Conservation (phyloP, 192 early-diverging fungal species). For the Coemansia sp. region DNA sequence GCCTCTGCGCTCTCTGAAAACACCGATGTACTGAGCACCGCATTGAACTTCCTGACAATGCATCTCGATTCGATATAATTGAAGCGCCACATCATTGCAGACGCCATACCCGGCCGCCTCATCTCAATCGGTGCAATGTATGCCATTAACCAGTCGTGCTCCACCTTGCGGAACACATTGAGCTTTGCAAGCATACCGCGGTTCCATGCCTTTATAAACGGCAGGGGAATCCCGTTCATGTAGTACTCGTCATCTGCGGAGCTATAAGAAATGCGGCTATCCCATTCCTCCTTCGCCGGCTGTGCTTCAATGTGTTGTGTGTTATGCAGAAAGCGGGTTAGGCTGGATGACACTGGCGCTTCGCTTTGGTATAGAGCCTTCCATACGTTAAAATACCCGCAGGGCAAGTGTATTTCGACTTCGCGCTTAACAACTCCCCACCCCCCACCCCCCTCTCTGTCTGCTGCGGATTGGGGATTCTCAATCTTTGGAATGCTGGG, state of each 20-base stretch:
- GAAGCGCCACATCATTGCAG: conserved; percentile 41
- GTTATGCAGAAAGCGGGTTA: conserved; percentile 17
- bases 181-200: conserved; percentile 22
- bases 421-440: conserved; percentile 5
- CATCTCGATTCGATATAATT: conserved; percentile 40
- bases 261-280: conserved; percentile 54
- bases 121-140: conserved; percentile 38
- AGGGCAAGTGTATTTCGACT: conserved; percentile 37
- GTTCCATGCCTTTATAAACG: conserved; percentile 44
- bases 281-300: conserved; percentile 16
- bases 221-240: conserved; percentile 46
- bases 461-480: background rate
- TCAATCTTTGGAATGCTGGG: conserved; percentile 7
- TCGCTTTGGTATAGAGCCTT: conserved; percentile 31
- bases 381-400: conserved; percentile 53
- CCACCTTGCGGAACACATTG: conserved; percentile 45
- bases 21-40: conserved; percentile 29
- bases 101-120: conserved; percentile 8
- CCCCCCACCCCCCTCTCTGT: background rate
- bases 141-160: conserved; percentile 52
- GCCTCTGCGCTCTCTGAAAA: conserved; percentile 27
- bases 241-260: conserved; percentile 56
- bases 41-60: conserved; percentile 20
- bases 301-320: conserved; percentile 4
- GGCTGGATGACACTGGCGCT: conserved; percentile 22